A percentile compares a stretch with the other conserved stretches of the same genome.
Conservation (phyloP, 2,329 filamentous ascomycete species). For the Magnaporthiopsis poae region DNA sequence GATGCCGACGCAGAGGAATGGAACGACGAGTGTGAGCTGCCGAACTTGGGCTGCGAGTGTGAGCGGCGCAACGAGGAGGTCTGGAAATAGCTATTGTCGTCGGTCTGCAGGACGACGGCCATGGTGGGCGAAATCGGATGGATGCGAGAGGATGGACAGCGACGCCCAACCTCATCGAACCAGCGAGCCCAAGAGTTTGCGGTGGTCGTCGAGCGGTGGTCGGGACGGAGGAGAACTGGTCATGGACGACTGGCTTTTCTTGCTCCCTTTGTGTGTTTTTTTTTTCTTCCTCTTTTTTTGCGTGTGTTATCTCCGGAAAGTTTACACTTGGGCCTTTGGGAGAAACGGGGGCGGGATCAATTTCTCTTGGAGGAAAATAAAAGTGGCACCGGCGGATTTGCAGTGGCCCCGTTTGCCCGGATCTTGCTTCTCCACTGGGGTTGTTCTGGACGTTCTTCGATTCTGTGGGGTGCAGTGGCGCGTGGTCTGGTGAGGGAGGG, state of each 20-base stretch:
- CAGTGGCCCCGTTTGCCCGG: conserved; percentile 2
- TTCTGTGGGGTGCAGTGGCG: conserved; percentile 6
- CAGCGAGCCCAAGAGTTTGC: conserved; percentile 8
- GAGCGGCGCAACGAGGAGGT: conserved; percentile 46
- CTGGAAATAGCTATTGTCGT: conserved; percentile 49
- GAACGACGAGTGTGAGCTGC: conserved; percentile 31
- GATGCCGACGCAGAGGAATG: conserved; percentile 36
- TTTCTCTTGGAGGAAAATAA: conserved; percentile 4
- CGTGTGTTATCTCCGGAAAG: neutral
- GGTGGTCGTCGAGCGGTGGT: neutral
- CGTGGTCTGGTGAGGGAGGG: neutral
- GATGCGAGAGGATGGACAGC: conserved; percentile 11
- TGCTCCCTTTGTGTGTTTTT: too few relatives aligned
- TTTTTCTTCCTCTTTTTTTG: neutral
- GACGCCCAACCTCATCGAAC: conserved; percentile 17
- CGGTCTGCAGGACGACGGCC: conserved; percentile 47
- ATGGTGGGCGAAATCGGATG: conserved; percentile 25
- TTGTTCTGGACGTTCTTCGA: conserved; percentile 7
- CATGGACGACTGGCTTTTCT: neutral
- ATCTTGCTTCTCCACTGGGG: neutral
- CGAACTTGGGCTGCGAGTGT: conserved; percentile 50
- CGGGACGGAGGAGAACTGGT: neutral
- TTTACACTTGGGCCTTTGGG: neutral
- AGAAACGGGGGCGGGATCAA: neutral
- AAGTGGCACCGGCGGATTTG: conserved; percentile 5